These are phyloP conservation scores for Fusarium hostae DNA, from an alignment of 2,329 filamentous ascomycete species.

Conservation along the genomic window DNA sequence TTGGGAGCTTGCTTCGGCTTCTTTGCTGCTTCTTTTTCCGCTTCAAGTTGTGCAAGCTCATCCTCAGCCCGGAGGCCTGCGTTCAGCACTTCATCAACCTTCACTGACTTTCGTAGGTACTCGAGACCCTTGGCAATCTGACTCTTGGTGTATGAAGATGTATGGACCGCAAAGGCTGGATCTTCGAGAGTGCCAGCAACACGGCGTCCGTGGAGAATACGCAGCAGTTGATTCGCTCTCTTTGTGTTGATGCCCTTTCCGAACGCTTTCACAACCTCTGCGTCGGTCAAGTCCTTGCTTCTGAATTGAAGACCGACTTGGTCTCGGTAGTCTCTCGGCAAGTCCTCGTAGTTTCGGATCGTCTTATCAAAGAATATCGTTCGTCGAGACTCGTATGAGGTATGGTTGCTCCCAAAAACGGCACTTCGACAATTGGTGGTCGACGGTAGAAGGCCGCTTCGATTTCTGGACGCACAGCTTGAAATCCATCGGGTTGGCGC, in stretches of 20 bases:
- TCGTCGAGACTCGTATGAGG: constrained; percentile 42
- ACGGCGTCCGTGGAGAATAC: constrained; percentile 70
- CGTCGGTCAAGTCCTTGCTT: constrained; percentile 58
- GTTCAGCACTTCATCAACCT: constrained; percentile 70
- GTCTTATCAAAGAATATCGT: constrained; percentile 52
- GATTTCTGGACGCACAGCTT: constrained; percentile 11
- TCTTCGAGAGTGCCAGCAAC: constrained; percentile 73
- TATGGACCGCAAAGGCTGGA: constrained; percentile 62
- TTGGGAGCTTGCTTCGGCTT: constrained; percentile 33
- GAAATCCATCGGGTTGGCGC: constrained; percentile 42
- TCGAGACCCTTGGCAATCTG: constrained; percentile 61
- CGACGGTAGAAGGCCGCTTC: constrained; percentile 12
- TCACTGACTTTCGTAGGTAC: constrained; percentile 65
- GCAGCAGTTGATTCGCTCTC: constrained; percentile 64
- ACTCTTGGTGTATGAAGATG: constrained; percentile 54
- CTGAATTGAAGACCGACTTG: constrained; percentile 65
- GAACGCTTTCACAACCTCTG: constrained; percentile 62
- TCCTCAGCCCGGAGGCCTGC: constrained; percentile 71
- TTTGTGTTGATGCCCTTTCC: constrained; percentile 57
- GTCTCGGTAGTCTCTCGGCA: constrained; percentile 69
- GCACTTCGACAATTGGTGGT: constrained; percentile 17
- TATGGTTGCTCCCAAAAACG: constrained; percentile 22
- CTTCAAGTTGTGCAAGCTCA: constrained; percentile 66
- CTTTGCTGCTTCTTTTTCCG: constrained; percentile 45
- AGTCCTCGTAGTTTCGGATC: constrained; percentile 65